These are phyloP conservation scores for Scutellaria baicalensis DNA, from an alignment of 257 asterid species.

Conservation along the genomic window DNA sequence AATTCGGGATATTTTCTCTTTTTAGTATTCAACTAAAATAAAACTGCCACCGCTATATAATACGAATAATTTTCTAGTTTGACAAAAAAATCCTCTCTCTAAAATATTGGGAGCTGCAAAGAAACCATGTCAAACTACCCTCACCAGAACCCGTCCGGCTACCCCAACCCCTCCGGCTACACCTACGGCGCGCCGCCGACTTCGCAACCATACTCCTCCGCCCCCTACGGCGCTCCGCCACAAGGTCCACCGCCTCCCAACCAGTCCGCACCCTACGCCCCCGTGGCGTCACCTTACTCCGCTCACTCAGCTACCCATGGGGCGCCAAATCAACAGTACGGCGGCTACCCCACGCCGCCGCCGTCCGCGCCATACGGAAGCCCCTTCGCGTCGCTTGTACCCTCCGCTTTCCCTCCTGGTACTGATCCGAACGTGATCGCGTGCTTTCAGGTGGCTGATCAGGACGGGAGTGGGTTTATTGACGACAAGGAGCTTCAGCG, in stretches of 20 bases:
- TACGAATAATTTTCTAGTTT: neutral
- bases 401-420: conserved; percentile 89
- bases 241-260: conserved; percentile 15
- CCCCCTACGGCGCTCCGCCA: conserved; percentile 31
- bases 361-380: conserved; percentile 41
- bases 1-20: too few relatives aligned
- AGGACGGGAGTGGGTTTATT: conserved; percentile 88
- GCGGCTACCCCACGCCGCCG: conserved; percentile 36
- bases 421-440: conserved; percentile 78
- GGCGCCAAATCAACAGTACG: conserved; percentile 37
- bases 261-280: conserved; percentile 30
- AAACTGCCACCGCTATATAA: neutral
- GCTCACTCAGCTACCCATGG: conserved; percentile 36
- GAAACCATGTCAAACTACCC: conserved; percentile 65
- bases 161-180: conserved; percentile 34
- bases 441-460: conserved; percentile 78
- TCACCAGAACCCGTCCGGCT: conserved; percentile 38
- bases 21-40: too few relatives aligned
- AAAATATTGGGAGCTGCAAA: neutral
- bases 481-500: conserved; percentile 91
- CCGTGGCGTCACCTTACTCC: conserved; percentile 31
- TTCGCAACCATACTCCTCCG: conserved; percentile 22
- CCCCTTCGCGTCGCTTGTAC: conserved; percentile 62
- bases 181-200: conserved; percentile 30
- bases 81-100: neutral